A percentile compares a stretch with the other conserved stretches of the same genome.
Evolutionary conservation across 805 yeast species (phyloP).

Genomic region (Ogataea angusta): DNA sequence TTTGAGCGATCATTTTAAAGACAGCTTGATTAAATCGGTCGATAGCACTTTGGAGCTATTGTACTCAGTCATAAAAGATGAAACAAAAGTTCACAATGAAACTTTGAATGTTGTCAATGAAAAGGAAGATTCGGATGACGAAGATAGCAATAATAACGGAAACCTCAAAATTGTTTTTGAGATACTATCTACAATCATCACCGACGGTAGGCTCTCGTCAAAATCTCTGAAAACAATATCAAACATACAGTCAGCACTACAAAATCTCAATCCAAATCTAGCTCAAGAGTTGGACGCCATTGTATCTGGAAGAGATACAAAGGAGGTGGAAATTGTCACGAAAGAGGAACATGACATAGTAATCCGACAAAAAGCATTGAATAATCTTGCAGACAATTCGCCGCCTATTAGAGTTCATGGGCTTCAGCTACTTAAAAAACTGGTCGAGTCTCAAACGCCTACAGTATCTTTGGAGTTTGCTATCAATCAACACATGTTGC

Average conservation of each 20-base stretch:
- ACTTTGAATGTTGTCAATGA: constrained; percentile 5
- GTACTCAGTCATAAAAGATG: constrained; percentile 36
- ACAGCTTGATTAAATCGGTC: constrained; percentile 53
- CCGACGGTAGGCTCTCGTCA: constrained; percentile 4
- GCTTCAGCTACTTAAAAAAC: constrained; percentile 54
- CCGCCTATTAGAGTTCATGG: constrained; percentile 90
- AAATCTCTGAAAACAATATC: constrained; percentile 9
- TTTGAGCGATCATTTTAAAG: constrained; percentile 55
- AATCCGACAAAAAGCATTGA: constrained; percentile 55
- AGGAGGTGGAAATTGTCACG: not conserved
- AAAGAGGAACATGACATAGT: constrained; percentile 36
- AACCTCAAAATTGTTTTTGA: constrained; percentile 36
- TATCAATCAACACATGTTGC: constrained; percentile 57
- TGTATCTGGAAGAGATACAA: not conserved
- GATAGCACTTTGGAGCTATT: constrained; percentile 52
- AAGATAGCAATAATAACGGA: constrained; percentile 36
- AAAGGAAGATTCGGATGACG: constrained; percentile 35
- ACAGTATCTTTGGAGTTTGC: constrained; percentile 50
- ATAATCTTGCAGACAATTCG: constrained; percentile 68
- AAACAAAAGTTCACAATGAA: not conserved
- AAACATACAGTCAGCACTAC: constrained; percentile 14
- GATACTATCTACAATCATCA: constrained; percentile 36
- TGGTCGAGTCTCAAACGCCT: constrained; percentile 45
- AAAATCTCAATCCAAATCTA: not conserved
- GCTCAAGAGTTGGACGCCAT: constrained; percentile 1